Conservation (phyloP, 371 early-diverging fungal species). For the Mucor circinelloides region DNA sequence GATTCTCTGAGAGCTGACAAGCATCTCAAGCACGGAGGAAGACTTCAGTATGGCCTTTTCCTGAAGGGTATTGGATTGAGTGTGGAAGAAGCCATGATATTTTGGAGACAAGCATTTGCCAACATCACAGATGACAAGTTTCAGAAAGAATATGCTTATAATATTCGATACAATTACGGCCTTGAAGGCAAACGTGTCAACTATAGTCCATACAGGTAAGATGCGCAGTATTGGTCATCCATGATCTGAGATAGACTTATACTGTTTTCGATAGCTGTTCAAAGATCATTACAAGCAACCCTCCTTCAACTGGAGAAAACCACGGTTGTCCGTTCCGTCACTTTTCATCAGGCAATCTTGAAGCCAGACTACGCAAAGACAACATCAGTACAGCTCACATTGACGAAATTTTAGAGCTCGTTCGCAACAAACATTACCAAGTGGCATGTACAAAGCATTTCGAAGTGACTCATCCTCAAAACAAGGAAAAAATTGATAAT, state of each 20-base stretch:
- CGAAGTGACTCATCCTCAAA: constrained; percentile 68
- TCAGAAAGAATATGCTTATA: constrained; percentile 93
- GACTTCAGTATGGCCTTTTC: constrained; percentile 94
- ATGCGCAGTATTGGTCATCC: too few relatives aligned
- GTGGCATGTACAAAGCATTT: constrained; percentile 92
- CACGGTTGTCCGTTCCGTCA: constrained; percentile 98
- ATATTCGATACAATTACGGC: constrained; percentile 98
- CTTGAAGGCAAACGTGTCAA: constrained; percentile 94
- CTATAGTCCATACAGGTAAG: constrained; percentile 86
- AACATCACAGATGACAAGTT: constrained; percentile 88
- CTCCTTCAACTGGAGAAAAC: constrained; percentile 82
- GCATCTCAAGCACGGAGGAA: constrained; percentile 88
- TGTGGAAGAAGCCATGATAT: constrained; percentile 89
- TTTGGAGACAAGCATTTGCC: constrained; percentile 85
- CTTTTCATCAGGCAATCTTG: constrained; percentile 65
- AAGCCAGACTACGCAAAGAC: constrained; percentile 52
- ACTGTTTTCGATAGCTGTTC: constrained; percentile 62
- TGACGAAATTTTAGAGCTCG: constrained; percentile 70
- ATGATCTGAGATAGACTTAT: background rate
- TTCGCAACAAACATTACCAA: constrained; percentile 83
- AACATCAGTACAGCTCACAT: constrained; percentile 56
- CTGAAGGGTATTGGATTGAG: constrained; percentile 93
- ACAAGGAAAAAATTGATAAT: constrained; percentile 52
- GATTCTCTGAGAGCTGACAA: constrained; percentile 66
- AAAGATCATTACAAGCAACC: constrained; percentile 82